A percentile compares a stretch with the other conserved stretches of the same genome.
These are phyloP conservation scores for Drosera spatulata DNA, from an alignment of 179 eudicot species.

Conservation along the genomic window DNA sequence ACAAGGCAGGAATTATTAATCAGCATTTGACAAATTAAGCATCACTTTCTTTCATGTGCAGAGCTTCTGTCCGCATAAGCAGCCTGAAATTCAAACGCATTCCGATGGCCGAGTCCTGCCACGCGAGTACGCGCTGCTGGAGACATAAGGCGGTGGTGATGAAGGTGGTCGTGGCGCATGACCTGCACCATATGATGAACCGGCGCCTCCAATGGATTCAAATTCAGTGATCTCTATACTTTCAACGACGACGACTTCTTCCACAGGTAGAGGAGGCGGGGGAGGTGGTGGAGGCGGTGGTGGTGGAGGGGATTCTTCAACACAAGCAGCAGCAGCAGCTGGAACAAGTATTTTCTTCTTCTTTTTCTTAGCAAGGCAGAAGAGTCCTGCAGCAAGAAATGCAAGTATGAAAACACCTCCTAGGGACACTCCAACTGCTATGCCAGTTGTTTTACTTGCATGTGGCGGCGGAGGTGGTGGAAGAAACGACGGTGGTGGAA, in stretches of 20 bases:
- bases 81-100: too few species aligned
- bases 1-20: too few species aligned
- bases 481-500: not conserved
- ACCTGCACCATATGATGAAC: not conserved
- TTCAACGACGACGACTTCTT: not conserved
- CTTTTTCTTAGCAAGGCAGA: slow-evolving; percentile 30
- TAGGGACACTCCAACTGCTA: slow-evolving; percentile 3
- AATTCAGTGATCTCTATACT: not conserved
- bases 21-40: too few species aligned
- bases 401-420: slow-evolving; percentile 31
- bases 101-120: too few species aligned
- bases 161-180: too few species aligned
- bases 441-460: not conserved
- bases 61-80: too few species aligned
- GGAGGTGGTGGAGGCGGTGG: not conserved
- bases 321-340: slow-evolving; percentile 20
- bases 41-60: too few species aligned
- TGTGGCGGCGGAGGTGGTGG: not conserved
- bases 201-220: not conserved
- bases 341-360: slow-evolving; percentile 15
- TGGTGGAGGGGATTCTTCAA: slow-evolving; percentile 4
- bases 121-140: too few species aligned
- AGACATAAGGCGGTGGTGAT: too few species aligned
- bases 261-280: not conserved
- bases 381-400: slow-evolving; percentile 27